phyloP scores from a whole-genome alignment of 2,329 filamentous ascomycete genomes.

The Fusarium piperis region DNA sequence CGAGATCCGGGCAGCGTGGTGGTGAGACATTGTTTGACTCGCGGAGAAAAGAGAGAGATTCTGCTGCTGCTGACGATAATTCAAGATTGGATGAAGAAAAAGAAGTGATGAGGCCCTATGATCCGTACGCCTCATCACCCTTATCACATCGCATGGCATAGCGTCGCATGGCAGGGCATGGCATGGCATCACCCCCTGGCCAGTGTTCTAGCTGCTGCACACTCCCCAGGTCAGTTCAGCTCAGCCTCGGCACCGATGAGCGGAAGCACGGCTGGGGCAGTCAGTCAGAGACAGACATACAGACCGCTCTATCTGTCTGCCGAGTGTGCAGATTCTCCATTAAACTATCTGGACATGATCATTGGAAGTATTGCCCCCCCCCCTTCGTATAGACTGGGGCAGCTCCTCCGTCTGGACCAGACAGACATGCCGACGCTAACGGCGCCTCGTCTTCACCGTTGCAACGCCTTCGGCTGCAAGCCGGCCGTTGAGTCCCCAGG shows the following conservation, averaged over 20 bases:
- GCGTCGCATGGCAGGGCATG: not conserved
- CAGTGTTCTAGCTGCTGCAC: not conserved
- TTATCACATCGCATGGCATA: constrained; percentile 16
- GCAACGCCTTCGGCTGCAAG: constrained; percentile 31
- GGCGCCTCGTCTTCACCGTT: constrained; percentile 33
- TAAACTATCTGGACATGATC: not conserved
- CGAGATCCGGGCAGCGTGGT: constrained; percentile 12
- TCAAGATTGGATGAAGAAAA: constrained; percentile 5
- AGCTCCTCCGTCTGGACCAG: not conserved
- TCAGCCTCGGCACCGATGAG: constrained; percentile 20
- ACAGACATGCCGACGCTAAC: constrained; percentile 34
- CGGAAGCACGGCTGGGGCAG: constrained; percentile 14
- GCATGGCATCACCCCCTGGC: constrained; percentile 6
- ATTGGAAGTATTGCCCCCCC: no score
- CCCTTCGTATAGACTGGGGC: constrained; percentile 5
- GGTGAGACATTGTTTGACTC: constrained; percentile 8
- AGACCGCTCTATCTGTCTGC: constrained; percentile 6
- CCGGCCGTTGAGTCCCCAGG: constrained; percentile 11
- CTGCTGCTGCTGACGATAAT: not conserved
- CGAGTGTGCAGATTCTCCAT: not conserved
- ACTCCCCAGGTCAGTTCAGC: constrained; percentile 16
- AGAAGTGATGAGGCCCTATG: constrained; percentile 31
- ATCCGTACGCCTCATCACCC: constrained; percentile 32
- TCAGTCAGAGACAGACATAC: not conserved
- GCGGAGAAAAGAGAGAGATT: not conserved